Evolutionary conservation across 257 asterid species (phyloP), one percentile per base, ranked within the genome.

Genomic region (Scutellaria barbata): DNA sequence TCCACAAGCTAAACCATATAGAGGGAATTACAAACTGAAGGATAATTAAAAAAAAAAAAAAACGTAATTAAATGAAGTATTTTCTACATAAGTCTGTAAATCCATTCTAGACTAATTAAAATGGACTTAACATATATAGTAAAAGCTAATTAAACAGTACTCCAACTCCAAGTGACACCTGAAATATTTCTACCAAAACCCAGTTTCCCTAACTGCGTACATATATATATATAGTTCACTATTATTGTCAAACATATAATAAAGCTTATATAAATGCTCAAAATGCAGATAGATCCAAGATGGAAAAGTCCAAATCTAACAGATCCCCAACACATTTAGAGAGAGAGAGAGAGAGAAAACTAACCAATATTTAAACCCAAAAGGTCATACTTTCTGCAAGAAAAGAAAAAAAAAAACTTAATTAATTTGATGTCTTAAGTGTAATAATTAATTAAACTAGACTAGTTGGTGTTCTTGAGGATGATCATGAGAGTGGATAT

Each of bases 181-280:
- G n/a, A 41, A 66, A 47, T 30, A n/a, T 45, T 53, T 10, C 66
- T n/a, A 72, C 39, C 61, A 68, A 53, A 68, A 39, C 8, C 64
- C 48, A 47, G 47, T 70, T 63, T 50, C 76, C 70, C 46, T 40
- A 75, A 71, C 72, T n/a, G n/a, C n/a, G n/a, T n/a, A n/a, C n/a
- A n/a, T n/a, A n/a, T n/a, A n/a, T n/a, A n/a, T n/a, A n/a, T n/a
- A n/a, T n/a, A n/a, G n/a, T n/a, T n/a, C n/a, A n/a, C n/a, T 50
- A 46, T 59, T 60, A 52, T 42, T 73, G 14, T 43, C 46, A 52
- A 46, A 17, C 41, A 66, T 17, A 45, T 54, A 2, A 59, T 14
- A 57, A 46, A 22, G 30, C 59, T 57, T 50, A 17, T 43, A 53
- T 16, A 37, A 51, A 62, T 53, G 62, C 45, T 69, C 55, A 63